Evolutionary conservation across 768 basidiomycete genomes (phyloP).

Genomic region (Lactifluus subvellereus): DNA sequence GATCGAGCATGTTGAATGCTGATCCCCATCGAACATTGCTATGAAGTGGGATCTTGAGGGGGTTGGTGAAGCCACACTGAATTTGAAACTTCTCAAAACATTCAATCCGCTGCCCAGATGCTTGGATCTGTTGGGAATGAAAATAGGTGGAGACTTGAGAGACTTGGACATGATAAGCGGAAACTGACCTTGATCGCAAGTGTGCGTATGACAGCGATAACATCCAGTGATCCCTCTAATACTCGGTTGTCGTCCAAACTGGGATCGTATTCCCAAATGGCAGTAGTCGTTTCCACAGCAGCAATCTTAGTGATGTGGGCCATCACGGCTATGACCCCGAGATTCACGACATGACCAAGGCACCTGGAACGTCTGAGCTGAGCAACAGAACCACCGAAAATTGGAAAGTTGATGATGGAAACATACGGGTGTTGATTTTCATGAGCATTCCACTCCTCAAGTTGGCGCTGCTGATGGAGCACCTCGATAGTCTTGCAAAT

Average conservation of each 20-base stretch:
- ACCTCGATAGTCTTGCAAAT: no score
- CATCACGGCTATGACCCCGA: neutral
- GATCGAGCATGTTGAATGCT: neutral
- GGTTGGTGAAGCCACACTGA: no score
- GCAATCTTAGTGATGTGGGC: neutral
- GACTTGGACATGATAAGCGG: neutral
- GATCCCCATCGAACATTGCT: neutral
- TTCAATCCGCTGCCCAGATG: no score
- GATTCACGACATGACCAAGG: neutral
- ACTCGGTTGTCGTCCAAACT: no score
- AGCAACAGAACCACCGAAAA: neutral
- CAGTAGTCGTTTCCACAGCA: neutral
- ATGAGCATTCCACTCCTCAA: no score
- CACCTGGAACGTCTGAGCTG: neutral
- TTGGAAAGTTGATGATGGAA: neutral
- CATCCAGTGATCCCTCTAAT: neutral
- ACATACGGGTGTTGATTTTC: neutral
- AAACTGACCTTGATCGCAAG: neutral
- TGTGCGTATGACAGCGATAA: neutral
- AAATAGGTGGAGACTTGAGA: neutral
- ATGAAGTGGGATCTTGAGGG: neutral
- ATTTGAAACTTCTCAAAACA: no score
- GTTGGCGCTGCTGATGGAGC: no score
- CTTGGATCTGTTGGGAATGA: no score
- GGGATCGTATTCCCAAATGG: conserved; percentile 9